Evolutionary conservation across 345 rosid genomes (phyloP), one percentile per base, ranked within the genome.

Genomic region (Eucalyptus curtisii): DNA sequence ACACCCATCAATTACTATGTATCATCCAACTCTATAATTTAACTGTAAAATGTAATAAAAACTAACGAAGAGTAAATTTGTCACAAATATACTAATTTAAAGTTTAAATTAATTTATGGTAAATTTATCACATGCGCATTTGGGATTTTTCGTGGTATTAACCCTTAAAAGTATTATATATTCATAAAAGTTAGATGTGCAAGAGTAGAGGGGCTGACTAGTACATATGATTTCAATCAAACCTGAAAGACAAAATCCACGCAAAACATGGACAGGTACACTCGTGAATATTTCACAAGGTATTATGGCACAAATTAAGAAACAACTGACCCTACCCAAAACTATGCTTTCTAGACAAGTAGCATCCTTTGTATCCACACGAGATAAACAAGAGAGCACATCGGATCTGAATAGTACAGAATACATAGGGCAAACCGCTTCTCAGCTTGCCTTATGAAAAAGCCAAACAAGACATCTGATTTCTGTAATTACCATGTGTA

Each of bases 71-170:
- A 55, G 13, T 55, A 55, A 55, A 24, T 24, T 55, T 55, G 6
- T 10, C 13, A 10, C 3, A 10, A 0, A 55, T 55, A 9, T 24
- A 55, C 7, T 0, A 10, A 24, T 24, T 55, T 4, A 24, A 4
- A 25, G 3, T 4, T 55, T 55, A 55, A 55, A 55, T 24, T 55
- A 10, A 13, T 55, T 55, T 55, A 9, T 22, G 61, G 5, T 4
- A 55, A 55, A 24, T 55, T 55, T 55, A 2, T 55, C 1, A 13
- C 5, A 10, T 0, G 5, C 4, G 49, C 14, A 48, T 55, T 55
- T 22, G 1, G 13, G 6, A 6, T 22, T 55, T 55, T 55, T 24
- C 1, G 5, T 55, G 12, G 7, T 55, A 55, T 4, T 55, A 55
- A 55, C 13, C 61, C 12, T 68, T 22, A 10, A 9, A 20, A 37